Evolutionary conservation across 208 protist species (phyloP), one percentile per base, ranked within the genome.

Genomic region (Trypanosoma grayi): DNA sequence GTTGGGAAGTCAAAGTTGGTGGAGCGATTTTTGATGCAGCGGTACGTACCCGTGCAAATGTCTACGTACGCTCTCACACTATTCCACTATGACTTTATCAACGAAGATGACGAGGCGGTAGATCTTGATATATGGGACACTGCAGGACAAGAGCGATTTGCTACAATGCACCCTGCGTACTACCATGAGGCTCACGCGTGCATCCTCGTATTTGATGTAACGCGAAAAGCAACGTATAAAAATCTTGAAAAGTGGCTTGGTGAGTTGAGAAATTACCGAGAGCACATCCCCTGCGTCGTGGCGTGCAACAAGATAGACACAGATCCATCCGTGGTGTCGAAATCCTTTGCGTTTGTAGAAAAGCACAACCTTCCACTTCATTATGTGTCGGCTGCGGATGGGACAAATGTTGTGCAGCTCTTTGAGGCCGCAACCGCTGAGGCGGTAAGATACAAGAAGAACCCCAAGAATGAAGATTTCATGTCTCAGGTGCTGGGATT

Each of bases 231-330:
- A n/a, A 98, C 94, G 22, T 98, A 98, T 77, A 97, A 97, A 68
- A 97, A 98, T 68, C 44, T 98, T 43, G 87, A 94, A 28, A 95
- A 94, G 69, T 98, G 96, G 96, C 81, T 97, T 53, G 72, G 78
- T 5, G 95, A 98, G 70, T 66, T 98, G 51, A 92, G 87, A 44
- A 81, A 91, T 51, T 95, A 91, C 61, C 70, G 95, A 25, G 79
- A 93, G 61, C 87, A 94, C 61, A 97, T 98, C 33, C 96, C 95
- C 20, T 93, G 81, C 64, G 83, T 97, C 37, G 88, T 97, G 16
- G 91, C 95, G 7, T 96, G 90, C 45, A 98, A 98, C 64, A 98
- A 98, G 75, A 97, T 98, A 60, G 96, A 98, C 68, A 86, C 85
- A 18, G 81, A 97, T 60, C 79, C 81, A 6, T 61, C 69, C 0